Evolutionary conservation across 805 yeast species (phyloP).

Genomic region (Komagataella ulmi): DNA sequence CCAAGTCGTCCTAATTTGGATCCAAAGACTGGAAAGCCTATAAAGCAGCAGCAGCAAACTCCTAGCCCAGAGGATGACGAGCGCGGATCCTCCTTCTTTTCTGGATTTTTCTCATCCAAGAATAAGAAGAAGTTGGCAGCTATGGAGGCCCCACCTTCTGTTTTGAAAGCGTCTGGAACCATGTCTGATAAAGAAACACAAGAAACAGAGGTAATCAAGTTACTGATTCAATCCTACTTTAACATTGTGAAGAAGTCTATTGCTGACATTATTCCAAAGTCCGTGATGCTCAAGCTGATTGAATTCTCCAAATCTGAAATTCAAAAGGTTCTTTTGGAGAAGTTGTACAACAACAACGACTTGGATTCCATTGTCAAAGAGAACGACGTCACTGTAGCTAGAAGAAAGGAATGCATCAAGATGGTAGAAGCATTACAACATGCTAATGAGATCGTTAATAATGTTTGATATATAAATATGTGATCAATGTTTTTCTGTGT

Average conservation of each 20-base stretch:
- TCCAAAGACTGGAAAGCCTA: slow-evolving; percentile 82
- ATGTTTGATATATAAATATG: slow-evolving; percentile 21
- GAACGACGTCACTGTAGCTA: slow-evolving; percentile 83
- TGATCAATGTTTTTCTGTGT: not conserved
- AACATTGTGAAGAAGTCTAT: slow-evolving; percentile 88
- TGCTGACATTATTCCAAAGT: slow-evolving; percentile 90
- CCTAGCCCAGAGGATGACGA: slow-evolving; percentile 30
- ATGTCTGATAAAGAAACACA: slow-evolving; percentile 91
- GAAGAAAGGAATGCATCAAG: slow-evolving; percentile 87
- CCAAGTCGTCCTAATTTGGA: slow-evolving; percentile 69
- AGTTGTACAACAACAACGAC: slow-evolving; percentile 66
- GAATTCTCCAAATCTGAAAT: slow-evolving; percentile 74
- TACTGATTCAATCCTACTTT: slow-evolving; percentile 81
- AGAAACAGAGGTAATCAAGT: slow-evolving; percentile 95
- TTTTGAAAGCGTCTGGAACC: slow-evolving; percentile 81
- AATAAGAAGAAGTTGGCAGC: slow-evolving; percentile 88
- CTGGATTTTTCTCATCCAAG: slow-evolving; percentile 86
- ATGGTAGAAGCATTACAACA: slow-evolving; percentile 51
- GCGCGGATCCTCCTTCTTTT: slow-evolving; percentile 70
- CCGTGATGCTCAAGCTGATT: slow-evolving; percentile 86
- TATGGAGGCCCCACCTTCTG: slow-evolving; percentile 96
- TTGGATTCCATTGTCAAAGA: slow-evolving; percentile 75
- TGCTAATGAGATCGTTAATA: slow-evolving; percentile 44
- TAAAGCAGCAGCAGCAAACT: slow-evolving; percentile 26
- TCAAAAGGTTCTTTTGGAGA: slow-evolving; percentile 81